Conservation (phyloP, 345 rosid genomes). For the Citrus medica region DNA sequence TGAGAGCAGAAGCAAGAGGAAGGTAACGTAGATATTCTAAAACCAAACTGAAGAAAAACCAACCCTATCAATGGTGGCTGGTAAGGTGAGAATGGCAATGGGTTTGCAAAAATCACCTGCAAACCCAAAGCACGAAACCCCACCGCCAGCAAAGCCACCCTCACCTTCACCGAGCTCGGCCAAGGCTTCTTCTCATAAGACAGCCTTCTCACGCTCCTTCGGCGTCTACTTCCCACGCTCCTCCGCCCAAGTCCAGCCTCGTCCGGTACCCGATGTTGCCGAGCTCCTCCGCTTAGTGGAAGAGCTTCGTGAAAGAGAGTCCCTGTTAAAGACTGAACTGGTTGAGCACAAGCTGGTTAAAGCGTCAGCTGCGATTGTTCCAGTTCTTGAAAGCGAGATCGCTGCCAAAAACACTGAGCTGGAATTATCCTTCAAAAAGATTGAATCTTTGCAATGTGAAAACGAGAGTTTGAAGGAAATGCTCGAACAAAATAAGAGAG, state of each 20-base stretch:
- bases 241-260: slow-evolving; percentile 95
- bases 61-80: slow-evolving; percentile 66
- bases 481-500: slow-evolving; percentile 31
- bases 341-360: slow-evolving; percentile 64
- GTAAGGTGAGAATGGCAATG: slow-evolving; percentile 83
- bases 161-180: slow-evolving; percentile 37
- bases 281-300: slow-evolving; percentile 81
- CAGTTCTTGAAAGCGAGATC: slow-evolving; percentile 59
- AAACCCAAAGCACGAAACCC: slow-evolving; percentile 19
- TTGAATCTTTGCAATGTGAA: slow-evolving; percentile 43
- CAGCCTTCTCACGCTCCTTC: slow-evolving; percentile 64
- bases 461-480: slow-evolving; percentile 40
- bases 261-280: slow-evolving; percentile 54
- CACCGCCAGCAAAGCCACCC: slow-evolving; percentile 38
- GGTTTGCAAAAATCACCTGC: slow-evolving; percentile 80
- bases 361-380: slow-evolving; percentile 76
- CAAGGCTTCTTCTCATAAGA: slow-evolving; percentile 33
- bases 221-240: slow-evolving; percentile 94
- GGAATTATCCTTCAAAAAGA: slow-evolving; percentile 24
- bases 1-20: slow-evolving; percentile 6
- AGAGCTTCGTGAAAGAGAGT: slow-evolving; percentile 71
- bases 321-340: slow-evolving; percentile 64
- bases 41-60: neutral
- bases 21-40: neutral
- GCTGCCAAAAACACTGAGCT: slow-evolving; percentile 38